phyloP scores from a whole-genome alignment of 1,139 yeast genomes.

The Kurtzmaniella natalensis region DNA sequence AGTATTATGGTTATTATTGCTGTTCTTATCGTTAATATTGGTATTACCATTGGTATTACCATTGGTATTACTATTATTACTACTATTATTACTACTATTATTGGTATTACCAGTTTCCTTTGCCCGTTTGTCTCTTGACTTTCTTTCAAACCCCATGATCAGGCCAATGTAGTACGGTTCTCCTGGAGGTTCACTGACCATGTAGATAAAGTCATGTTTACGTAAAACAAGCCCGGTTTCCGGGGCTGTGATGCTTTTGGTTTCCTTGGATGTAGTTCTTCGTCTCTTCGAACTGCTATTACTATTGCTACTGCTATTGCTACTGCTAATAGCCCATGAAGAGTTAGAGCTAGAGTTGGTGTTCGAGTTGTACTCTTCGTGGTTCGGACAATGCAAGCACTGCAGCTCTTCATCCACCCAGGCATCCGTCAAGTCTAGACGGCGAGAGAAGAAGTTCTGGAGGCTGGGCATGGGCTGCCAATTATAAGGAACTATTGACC shows the following conservation, averaged over 20 bases:
- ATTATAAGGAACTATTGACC: constrained; percentile 26
- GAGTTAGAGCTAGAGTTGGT: no score
- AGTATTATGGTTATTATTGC: no score
- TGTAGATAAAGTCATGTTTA: constrained; percentile 70
- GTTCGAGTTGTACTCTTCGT: neutral
- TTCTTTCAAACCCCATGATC: constrained; percentile 67
- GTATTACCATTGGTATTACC: no score
- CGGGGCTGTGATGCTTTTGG: constrained; percentile 10
- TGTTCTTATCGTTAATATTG: no score
- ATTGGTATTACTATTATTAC: no score
- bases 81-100: no score
- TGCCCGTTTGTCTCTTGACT: constrained; percentile 13
- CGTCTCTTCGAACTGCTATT: neutral
- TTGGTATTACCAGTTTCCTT: no score
- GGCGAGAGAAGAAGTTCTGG: constrained; percentile 34
- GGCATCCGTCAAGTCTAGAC: constrained; percentile 31
- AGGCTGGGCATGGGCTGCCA: constrained; percentile 36
- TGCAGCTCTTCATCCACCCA: constrained; percentile 29
- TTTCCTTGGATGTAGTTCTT: neutral
- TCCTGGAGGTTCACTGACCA: constrained; percentile 91
- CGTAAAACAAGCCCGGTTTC: constrained; percentile 19
- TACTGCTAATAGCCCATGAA: no score
- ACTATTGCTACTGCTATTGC: no score
- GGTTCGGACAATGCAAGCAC: constrained; percentile 33
- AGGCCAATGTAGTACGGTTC: constrained; percentile 92